Percentiles rank a stretch among this genome's conserved stretches.
phyloP scores from a whole-genome alignment of 345 rosid genomes.

The Eucalyptus urophylla region DNA sequence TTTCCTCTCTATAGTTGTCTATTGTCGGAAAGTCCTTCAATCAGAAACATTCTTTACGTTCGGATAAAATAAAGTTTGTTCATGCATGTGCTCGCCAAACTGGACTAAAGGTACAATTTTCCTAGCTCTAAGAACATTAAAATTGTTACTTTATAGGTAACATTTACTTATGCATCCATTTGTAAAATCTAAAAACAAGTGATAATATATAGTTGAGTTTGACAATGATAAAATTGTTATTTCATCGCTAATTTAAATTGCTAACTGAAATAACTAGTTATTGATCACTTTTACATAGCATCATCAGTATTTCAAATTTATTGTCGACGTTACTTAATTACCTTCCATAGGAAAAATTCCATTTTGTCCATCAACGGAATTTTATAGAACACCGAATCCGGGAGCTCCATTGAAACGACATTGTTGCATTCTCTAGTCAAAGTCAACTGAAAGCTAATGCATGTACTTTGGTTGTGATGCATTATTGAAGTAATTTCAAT shows the following conservation, averaged over 20 bases:
- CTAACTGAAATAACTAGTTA: background rate
- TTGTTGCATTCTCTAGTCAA: background rate
- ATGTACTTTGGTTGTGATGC: no score
- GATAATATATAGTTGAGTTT: background rate
- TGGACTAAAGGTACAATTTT: no score
- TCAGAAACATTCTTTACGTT: background rate
- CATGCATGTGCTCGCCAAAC: background rate
- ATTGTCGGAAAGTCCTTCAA: background rate
- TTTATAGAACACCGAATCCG: no score
- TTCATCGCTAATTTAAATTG: background rate
- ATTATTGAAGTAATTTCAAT: no score
- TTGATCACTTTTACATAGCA: background rate
- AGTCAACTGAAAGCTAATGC: background rate
- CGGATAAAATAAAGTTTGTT: background rate
- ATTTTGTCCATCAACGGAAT: no score
- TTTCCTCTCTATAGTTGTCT: background rate
- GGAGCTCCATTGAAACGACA: no score
- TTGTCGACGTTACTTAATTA: no score
- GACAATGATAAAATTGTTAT: background rate
- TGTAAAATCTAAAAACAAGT: background rate
- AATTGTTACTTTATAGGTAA: background rate
- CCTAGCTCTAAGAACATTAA: background rate
- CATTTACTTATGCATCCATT: background rate
- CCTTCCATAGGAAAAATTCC: no score
- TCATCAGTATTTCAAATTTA: rapidly evolving